phyloP scores from a whole-genome alignment of 106 monocot genomes.

The Allium cepa region DNA sequence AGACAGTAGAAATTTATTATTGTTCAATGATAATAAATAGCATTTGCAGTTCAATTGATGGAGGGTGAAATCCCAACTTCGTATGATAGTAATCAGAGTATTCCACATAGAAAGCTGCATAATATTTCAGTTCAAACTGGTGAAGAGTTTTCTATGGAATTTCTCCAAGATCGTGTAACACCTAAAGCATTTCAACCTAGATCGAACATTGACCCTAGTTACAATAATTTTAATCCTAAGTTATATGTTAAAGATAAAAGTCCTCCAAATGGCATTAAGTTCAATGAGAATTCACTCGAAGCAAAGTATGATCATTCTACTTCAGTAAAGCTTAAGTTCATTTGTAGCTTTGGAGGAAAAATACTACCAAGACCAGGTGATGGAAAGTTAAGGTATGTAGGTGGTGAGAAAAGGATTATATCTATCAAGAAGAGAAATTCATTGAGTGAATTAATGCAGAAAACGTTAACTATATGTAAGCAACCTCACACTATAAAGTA shows the following conservation, averaged over 20 bases:
- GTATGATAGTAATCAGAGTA: constrained; percentile 14
- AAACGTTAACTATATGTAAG: constrained; percentile 54
- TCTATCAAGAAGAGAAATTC: constrained; percentile 40
- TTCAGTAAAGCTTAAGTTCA: constrained; percentile 64
- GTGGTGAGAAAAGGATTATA: constrained; percentile 84
- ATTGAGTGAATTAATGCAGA: constrained; percentile 62
- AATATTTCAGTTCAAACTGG: constrained; percentile 62
- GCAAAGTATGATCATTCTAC: constrained; percentile 16
- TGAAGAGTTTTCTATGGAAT: constrained; percentile 56
- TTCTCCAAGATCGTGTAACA: constrained; percentile 47
- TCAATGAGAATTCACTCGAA: constrained; percentile 7
- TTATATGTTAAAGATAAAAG: constrained; percentile 11
- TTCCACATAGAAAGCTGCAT: constrained; percentile 19
- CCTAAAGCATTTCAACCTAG: constrained; percentile 13
- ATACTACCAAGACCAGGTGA: constrained; percentile 87
- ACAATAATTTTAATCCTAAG: constrained; percentile 6
- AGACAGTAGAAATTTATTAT: not conserved
- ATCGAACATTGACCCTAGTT: constrained; percentile 9
- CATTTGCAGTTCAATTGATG: constrained; percentile 16
- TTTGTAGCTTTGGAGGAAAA: constrained; percentile 98
- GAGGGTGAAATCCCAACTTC: constrained; percentile 16
- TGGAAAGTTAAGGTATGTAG: constrained; percentile 82
- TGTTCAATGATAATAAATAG: constrained; percentile 7
- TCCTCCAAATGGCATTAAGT: constrained; percentile 11
- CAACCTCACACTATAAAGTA: constrained; percentile 84